These are phyloP conservation scores for Collybia mongolica DNA, from an alignment of 768 basidiomycete genomes.

Conservation along the genomic window DNA sequence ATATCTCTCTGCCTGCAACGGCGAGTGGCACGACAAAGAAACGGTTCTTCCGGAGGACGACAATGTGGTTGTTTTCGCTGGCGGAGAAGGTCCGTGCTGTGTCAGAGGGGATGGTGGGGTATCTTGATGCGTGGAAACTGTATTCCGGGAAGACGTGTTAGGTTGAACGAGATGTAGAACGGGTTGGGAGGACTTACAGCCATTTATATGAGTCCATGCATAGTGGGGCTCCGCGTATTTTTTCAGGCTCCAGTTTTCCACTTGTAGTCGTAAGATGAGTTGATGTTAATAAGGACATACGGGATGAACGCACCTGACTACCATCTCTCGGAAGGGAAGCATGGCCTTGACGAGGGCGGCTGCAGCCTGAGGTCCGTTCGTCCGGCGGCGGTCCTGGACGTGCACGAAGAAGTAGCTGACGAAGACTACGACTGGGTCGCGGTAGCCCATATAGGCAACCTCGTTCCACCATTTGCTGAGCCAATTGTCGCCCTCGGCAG, in stretches of 20 bases:
- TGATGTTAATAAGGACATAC: neutral
- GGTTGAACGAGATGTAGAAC: too few relatives aligned
- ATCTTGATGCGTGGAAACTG: constrained; percentile 91
- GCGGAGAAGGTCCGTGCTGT: constrained; percentile 81
- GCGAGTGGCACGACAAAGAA: constrained; percentile 83
- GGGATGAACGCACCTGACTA: constrained; percentile 63
- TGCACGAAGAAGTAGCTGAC: constrained; percentile 97
- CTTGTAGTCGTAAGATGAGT: constrained; percentile 29
- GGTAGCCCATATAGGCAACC: constrained; percentile 80
- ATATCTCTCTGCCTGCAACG: constrained; percentile 58
- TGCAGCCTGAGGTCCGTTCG: constrained; percentile 66
- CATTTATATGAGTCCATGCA: constrained; percentile 96
- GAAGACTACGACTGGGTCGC: constrained; percentile 88
- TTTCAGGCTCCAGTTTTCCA: constrained; percentile 85
- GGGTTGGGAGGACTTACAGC: constrained; percentile 51
- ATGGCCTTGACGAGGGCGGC: constrained; percentile 84
- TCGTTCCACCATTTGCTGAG: constrained; percentile 99
- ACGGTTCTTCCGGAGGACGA: constrained; percentile 88
- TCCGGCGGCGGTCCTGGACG: constrained; percentile 55
- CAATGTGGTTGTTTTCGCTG: constrained; percentile 76
- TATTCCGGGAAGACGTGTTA: too few relatives aligned
- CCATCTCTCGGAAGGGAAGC: constrained; percentile 79
- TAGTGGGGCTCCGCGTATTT: constrained; percentile 70
- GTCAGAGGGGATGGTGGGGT: constrained; percentile 82
- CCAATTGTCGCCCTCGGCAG: constrained; percentile 71